phyloP scores from a whole-genome alignment of 192 early-diverging fungal genomes.

The Rhizophlyctis rosea region DNA sequence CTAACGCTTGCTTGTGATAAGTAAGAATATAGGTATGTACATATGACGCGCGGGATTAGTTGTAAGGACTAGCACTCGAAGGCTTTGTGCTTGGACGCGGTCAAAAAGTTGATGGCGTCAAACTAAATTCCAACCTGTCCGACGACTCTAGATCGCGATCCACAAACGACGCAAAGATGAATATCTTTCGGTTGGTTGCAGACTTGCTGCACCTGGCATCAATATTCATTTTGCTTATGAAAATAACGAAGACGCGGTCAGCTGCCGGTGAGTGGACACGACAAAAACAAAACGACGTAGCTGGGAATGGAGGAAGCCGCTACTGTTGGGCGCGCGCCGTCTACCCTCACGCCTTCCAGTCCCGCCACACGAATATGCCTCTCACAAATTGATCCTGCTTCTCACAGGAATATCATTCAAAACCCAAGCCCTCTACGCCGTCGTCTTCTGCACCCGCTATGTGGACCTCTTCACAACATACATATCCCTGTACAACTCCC shows the following conservation, averaged over 20 bases:
- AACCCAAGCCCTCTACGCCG: slow-evolving; percentile 85
- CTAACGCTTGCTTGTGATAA: neutral
- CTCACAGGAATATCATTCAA: slow-evolving; percentile 93
- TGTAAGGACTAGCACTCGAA: neutral
- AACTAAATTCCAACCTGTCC: neutral
- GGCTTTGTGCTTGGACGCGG: neutral
- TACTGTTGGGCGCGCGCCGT: neutral
- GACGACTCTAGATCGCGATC: neutral
- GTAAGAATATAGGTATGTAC: neutral
- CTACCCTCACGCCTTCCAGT: neutral
- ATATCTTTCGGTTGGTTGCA: slow-evolving; percentile 85
- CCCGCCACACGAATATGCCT: too few species aligned
- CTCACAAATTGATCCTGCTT: too few species aligned
- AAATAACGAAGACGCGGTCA: slow-evolving; percentile 86
- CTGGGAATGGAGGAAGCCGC: neutral
- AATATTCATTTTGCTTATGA: slow-evolving; percentile 87
- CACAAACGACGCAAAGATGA: slow-evolving; percentile 56
- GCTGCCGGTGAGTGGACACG: slow-evolving; percentile 62
- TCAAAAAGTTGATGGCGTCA: neutral
- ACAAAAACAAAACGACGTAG: neutral
- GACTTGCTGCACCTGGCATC: slow-evolving; percentile 95
- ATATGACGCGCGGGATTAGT: neutral
- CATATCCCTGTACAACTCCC: slow-evolving; percentile 85
- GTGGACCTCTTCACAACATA: slow-evolving; percentile 78
- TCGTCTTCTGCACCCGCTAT: slow-evolving; percentile 94